Conservation (phyloP, 441 rosid species). For the Erysimum cheiri region DNA sequence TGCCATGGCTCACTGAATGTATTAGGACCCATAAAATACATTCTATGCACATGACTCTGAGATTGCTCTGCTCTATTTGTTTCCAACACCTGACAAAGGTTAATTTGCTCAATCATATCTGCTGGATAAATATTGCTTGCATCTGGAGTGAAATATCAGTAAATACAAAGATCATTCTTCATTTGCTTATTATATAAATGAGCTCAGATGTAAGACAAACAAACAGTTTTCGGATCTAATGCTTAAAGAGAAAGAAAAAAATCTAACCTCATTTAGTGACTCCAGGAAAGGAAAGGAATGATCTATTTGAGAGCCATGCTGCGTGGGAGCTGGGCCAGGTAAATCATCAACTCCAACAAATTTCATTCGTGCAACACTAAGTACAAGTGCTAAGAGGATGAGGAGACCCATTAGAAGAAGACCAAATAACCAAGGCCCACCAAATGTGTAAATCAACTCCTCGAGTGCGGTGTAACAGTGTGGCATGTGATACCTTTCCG, state of each 20-base stretch:
- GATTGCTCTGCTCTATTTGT: slow-evolving; percentile 99
- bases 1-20: slow-evolving; percentile 98
- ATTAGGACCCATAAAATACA: slow-evolving; percentile 99
- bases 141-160: slow-evolving; percentile 32
- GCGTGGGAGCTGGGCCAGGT: slow-evolving; percentile 95
- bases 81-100: slow-evolving; percentile 81
- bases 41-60: slow-evolving; percentile 93
- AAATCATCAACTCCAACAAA: slow-evolving; percentile 96
- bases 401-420: slow-evolving; percentile 91
- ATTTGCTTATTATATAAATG: slow-evolving; percentile 11
- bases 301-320: slow-evolving; percentile 92
- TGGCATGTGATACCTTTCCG: slow-evolving; percentile 98
- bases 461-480: slow-evolving; percentile 97
- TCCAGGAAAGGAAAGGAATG: slow-evolving; percentile 99
- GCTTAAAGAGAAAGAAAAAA: slow-evolving; percentile 28
- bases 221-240: slow-evolving; percentile 22
- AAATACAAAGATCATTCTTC: slow-evolving; percentile 9
- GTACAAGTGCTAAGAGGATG: slow-evolving; percentile 91
- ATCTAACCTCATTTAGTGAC: slow-evolving; percentile 92
- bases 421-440: slow-evolving; percentile 98
- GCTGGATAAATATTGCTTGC: slow-evolving; percentile 21
- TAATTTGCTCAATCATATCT: slow-evolving; percentile 24
- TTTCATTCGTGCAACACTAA: slow-evolving; percentile 98
- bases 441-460: slow-evolving; percentile 97
- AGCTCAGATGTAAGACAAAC: slow-evolving; percentile 22